phyloP scores from a whole-genome alignment of 495 filamentous ascomycete species.

The Staphylotrichum tortipilum region DNA sequence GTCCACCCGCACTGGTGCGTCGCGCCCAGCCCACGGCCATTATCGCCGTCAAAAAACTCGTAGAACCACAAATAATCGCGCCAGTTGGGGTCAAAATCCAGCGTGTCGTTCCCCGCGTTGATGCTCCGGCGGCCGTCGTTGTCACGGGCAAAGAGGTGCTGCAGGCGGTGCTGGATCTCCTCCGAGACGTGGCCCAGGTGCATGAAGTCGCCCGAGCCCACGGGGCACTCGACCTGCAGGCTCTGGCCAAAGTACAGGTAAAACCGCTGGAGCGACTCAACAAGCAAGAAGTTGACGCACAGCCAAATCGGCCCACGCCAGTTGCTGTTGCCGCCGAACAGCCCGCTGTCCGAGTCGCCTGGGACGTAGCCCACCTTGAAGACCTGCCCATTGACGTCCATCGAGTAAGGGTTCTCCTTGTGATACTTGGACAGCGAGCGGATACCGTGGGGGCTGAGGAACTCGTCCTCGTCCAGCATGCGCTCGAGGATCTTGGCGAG shows the following conservation, averaged over 20 bases:
- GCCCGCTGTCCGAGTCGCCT: constrained; percentile 84
- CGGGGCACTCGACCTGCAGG: constrained; percentile 86
- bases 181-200: constrained; percentile 94
- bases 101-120: constrained; percentile 68
- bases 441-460: constrained; percentile 82
- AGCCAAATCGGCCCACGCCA: constrained; percentile 94
- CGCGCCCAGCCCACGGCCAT: constrained; percentile 78
- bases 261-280: constrained; percentile 86
- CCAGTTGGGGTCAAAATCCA: constrained; percentile 89
- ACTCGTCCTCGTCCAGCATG: constrained; percentile 93
- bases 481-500: constrained; percentile 75
- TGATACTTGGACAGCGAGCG: constrained; percentile 91
- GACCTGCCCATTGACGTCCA: constrained; percentile 88
- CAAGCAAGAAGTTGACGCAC: constrained; percentile 88
- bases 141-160: constrained; percentile 77
- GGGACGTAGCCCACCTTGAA: constrained; percentile 87
- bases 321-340: constrained; percentile 97
- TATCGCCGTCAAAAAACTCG: constrained; percentile 94
- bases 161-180: constrained; percentile 88
- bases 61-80: constrained; percentile 91
- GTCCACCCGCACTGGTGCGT: constrained; percentile 98
- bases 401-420: constrained; percentile 80
- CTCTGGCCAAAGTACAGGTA: constrained; percentile 90
- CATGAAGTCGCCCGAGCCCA: constrained; percentile 90
- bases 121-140: constrained; percentile 81